A percentile compares a stretch with the other conserved stretches of the same genome.
phyloP scores from a whole-genome alignment of 129 eudicot species.

The Escallonia herrerae region DNA sequence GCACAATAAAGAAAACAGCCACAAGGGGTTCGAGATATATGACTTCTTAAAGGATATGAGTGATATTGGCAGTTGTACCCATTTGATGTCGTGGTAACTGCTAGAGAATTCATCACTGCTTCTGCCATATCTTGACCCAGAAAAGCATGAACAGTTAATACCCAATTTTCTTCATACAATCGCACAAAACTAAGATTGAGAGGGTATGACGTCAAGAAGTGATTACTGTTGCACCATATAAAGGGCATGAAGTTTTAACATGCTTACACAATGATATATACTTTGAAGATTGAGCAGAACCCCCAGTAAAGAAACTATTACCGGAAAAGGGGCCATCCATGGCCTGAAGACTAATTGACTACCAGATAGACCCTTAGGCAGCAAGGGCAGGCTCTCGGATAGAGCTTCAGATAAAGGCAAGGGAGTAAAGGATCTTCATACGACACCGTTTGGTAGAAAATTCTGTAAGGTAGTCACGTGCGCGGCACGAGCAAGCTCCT shows the following conservation, averaged over 20 bases:
- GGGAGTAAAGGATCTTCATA: background rate
- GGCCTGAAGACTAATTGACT: no score
- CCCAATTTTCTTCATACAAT: no score
- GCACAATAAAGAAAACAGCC: slow-evolving; percentile 3
- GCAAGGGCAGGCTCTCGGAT: no score
- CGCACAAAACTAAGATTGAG: no score
- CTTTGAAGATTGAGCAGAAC: no score
- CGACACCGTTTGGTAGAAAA: background rate
- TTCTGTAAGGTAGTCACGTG: background rate
- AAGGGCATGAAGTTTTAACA: no score
- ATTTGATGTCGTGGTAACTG: slow-evolving; percentile 6
- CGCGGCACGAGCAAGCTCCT: background rate
- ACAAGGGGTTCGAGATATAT: slow-evolving; percentile 13
- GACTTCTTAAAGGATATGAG: slow-evolving; percentile 17
- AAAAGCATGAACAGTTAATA: slow-evolving; percentile 3
- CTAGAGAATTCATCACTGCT: slow-evolving; percentile 20
- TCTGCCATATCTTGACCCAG: slow-evolving; percentile 16
- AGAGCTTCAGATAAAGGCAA: background rate
- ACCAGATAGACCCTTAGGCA: no score
- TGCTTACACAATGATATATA: no score
- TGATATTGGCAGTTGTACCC: slow-evolving; percentile 9
- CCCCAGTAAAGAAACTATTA: no score
- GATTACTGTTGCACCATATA: no score
- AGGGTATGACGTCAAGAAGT: no score
- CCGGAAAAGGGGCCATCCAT: no score